Evolutionary conservation across 768 basidiomycete species (phyloP), one percentile per base, ranked within the genome.

Genomic region (Naganishia friedmannii): DNA sequence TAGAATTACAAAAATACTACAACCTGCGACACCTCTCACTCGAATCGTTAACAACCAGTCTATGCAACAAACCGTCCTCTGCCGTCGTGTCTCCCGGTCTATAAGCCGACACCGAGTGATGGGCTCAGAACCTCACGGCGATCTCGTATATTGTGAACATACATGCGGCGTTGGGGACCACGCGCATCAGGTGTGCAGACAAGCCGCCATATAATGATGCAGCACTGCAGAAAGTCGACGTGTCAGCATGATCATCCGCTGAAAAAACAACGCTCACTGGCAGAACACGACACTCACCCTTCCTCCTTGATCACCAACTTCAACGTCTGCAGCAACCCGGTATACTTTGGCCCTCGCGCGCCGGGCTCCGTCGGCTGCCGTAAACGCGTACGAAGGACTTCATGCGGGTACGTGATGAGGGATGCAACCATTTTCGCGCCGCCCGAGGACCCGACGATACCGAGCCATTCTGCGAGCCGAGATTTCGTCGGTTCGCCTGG

Each of bases 101-200:
- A 51, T 51, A 26, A n/a, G 23, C n/a, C 48, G 48, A 12, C 48
- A 51, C 48, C 48, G 48, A 13, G 15, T 21, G 48, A 21, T 6
- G 28, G 29, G 9, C 45, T 65, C 57, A 71, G 23, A 71, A 48
- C 37, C 70, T 29, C 7, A 71, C 31, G 15, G 70, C 84, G 29
- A 89, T 87, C 80, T 98, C 94, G 77, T 97, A 97, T 77, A 96
- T 93, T 71, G 88, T 88, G 83, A 89, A 99, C 95, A 98, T 97
- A 73, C 94, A 91, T 0, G 90, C 90, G 0, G 95, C 95, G 75
- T 99, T 99, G 8, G 95, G 95, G 3, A 99, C 91, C 69, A 97
- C 93, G 60, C 96, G 89, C 87, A 99, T 89, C 69, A 99, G 85
- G 79, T 98, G 96, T 0, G 96, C 93, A 66, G 89, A 90, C 67